These are phyloP conservation scores for Arxiozyma slooffiae DNA, from an alignment of 1,139 yeast genomes.

Conservation along the genomic window DNA sequence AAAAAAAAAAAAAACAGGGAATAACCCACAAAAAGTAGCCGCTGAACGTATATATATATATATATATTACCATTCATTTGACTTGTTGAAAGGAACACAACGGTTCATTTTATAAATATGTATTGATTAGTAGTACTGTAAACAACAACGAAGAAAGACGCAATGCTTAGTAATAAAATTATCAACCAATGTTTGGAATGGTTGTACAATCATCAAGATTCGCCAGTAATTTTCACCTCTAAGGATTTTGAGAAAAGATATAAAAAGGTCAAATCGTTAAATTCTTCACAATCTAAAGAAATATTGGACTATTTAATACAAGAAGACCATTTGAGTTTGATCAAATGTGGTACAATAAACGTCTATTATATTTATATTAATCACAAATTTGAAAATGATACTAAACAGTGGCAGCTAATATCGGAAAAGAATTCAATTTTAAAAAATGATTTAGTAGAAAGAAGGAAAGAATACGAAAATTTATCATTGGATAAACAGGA, in stretches of 20 bases:
- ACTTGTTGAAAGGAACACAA: no score
- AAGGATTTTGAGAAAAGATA: conserved; percentile 43
- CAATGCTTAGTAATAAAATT: conserved; percentile 1
- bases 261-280: conserved; percentile 32
- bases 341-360: conserved; percentile 46
- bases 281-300: conserved; percentile 34
- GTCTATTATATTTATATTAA: conserved; percentile 46
- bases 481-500: neutral
- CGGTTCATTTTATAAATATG: no score
- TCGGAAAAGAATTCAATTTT: neutral
- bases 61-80: no score
- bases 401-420: conserved; percentile 6
- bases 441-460: neutral
- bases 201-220: conserved; percentile 3
- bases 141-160: no score
- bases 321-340: conserved; percentile 40
- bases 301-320: conserved; percentile 39
- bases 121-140: no score
- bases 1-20: no score
- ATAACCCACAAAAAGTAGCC: neutral
- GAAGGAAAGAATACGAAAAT: neutral
- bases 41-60: neutral
- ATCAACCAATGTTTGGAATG: conserved; percentile 3
- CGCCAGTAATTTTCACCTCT: conserved; percentile 27
- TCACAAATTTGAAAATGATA: conserved; percentile 17